Evolutionary conservation across 2,329 filamentous ascomycete species (phyloP).

Genomic region (Beauveria varroae): DNA sequence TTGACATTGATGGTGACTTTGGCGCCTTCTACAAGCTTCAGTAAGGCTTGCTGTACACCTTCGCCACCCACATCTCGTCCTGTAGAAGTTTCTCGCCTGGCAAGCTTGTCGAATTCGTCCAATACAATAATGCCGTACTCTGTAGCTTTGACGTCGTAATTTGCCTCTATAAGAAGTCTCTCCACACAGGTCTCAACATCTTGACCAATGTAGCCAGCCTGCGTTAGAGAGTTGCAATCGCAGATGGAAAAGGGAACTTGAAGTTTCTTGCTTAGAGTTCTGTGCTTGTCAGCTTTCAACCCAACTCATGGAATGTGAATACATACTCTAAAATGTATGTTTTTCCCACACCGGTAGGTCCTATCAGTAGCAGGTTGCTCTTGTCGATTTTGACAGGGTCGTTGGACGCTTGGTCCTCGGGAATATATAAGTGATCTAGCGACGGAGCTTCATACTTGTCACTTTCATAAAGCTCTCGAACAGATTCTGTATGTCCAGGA

Average conservation of each 20-base stretch:
- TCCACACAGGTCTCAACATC: conserved; percentile 96
- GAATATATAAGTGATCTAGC: conserved; percentile 38
- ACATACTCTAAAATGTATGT: conserved; percentile 76
- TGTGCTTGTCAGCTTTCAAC: conserved; percentile 30
- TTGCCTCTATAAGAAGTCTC: conserved; percentile 78
- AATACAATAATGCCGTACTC: conserved; percentile 92
- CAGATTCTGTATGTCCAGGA: conserved; percentile 42
- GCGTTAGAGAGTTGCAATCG: conserved; percentile 92
- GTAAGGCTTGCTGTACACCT: conserved; percentile 88
- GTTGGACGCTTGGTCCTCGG: conserved; percentile 37
- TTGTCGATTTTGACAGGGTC: conserved; percentile 75
- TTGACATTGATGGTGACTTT: conserved; percentile 90
- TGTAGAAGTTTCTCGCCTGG: conserved; percentile 76
- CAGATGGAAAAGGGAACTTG: conserved; percentile 93
- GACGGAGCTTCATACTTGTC: conserved; percentile 21
- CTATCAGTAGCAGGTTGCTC: conserved; percentile 85
- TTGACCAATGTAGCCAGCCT: conserved; percentile 95
- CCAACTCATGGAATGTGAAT: background rate
- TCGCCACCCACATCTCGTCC: conserved; percentile 93
- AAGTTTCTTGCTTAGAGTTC: conserved; percentile 84
- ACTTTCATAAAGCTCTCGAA: conserved; percentile 34
- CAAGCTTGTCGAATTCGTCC: conserved; percentile 97
- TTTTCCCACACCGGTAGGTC: conserved; percentile 92
- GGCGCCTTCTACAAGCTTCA: conserved; percentile 95
- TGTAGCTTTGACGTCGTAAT: conserved; percentile 76